phyloP scores from a whole-genome alignment of 2,329 filamentous ascomycete species.

The Chaetothyriales sp. region DNA sequence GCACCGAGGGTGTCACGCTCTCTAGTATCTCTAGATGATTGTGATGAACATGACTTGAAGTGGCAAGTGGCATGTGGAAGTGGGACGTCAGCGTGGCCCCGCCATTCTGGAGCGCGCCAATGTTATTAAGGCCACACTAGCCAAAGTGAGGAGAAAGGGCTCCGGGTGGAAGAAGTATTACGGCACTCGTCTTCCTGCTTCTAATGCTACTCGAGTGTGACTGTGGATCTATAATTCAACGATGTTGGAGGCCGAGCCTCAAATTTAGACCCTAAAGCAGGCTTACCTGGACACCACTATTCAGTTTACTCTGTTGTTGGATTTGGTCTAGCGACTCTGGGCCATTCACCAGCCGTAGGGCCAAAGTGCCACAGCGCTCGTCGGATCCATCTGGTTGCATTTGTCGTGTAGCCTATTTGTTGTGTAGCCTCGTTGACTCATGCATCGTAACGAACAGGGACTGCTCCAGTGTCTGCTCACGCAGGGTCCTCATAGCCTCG shows the following conservation, averaged over 20 bases:
- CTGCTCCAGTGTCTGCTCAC: slow-evolving; percentile 22
- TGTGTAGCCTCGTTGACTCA: not conserved
- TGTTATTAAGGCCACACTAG: not conserved
- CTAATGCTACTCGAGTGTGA: not conserved
- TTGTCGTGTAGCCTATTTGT: not conserved
- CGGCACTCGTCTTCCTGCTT: not conserved
- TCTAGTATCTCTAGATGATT: not conserved
- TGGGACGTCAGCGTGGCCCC: not conserved
- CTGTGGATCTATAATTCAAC: not conserved
- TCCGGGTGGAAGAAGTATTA: not conserved
- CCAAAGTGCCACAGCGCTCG: not conserved
- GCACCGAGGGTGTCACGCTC: not conserved
- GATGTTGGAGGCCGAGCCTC: not conserved
- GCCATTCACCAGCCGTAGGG: not conserved
- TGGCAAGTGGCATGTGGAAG: too few species aligned
- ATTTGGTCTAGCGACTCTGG: not conserved
- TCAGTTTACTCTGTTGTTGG: not conserved
- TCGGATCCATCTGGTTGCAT: not conserved
- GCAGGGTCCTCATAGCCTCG: slow-evolving; percentile 75
- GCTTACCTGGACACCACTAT: not conserved
- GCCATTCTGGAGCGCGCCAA: not conserved
- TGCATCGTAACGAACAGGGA: too few species aligned
- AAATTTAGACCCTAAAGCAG: not conserved
- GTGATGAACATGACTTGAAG: too few species aligned
- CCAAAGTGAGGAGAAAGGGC: not conserved